These are phyloP conservation scores for Neurospora sp. DNA, from an alignment of 495 filamentous ascomycete genomes.

Conservation along the genomic window DNA sequence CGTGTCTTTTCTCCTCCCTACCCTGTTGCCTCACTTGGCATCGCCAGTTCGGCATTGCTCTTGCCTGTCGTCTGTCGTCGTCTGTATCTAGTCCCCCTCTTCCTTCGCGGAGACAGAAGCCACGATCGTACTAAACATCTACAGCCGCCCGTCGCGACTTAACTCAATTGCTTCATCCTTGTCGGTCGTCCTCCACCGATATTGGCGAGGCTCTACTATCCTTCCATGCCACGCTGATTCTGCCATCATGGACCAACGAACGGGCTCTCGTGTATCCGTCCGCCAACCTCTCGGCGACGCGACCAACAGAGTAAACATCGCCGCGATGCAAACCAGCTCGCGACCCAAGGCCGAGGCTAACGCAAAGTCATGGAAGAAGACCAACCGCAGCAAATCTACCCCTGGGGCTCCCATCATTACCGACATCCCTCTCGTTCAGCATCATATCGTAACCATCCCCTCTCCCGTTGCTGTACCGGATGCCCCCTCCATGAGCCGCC, in stretches of 20 bases:
- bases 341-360: neutral
- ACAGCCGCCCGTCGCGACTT: neutral
- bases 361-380: neutral
- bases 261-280: slow-evolving; percentile 14
- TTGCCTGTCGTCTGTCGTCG: neutral
- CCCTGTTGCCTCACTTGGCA: neutral
- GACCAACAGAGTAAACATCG: slow-evolving; percentile 34
- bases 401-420: neutral
- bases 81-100: neutral
- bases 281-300: slow-evolving; percentile 39
- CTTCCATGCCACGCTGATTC: neutral
- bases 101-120: neutral
- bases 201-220: neutral
- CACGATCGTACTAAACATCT: neutral
- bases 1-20: neutral
- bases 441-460: neutral
- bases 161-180: neutral
- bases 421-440: neutral
- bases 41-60: neutral
- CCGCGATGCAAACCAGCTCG: slow-evolving; percentile 7
- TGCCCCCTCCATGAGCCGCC: neutral
- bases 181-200: slow-evolving; percentile 1
- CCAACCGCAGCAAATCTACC: slow-evolving; percentile 7
- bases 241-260: slow-evolving; percentile 26
- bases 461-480: neutral